A percentile compares a stretch with the other conserved stretches of the same genome.
Conservation (phyloP, 148 eudicot species). For the Talinum fruticosum region DNA sequence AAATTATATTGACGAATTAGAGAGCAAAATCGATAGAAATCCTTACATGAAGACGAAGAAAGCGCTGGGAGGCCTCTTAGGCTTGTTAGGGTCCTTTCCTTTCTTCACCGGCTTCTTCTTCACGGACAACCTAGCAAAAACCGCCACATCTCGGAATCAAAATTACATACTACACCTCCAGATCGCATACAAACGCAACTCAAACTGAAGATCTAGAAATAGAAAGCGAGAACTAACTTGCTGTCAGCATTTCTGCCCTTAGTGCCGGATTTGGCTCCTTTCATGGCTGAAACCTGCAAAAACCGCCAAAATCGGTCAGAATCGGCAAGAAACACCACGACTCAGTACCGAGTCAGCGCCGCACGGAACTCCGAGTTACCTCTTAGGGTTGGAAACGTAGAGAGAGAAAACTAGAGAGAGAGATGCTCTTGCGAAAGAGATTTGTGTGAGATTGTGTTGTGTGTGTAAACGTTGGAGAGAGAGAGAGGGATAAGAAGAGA, state of each 20-base stretch:
- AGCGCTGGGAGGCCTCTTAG: slow-evolving; percentile 76
- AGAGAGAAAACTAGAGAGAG: slow-evolving; percentile 1
- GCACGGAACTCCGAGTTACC: background rate
- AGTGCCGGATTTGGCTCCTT: background rate
- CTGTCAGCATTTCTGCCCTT: background rate
- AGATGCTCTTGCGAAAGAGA: background rate
- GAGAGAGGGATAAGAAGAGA: background rate
- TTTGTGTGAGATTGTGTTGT: background rate
- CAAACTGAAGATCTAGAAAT: background rate
- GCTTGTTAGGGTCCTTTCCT: slow-evolving; percentile 66
- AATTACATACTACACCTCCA: background rate
- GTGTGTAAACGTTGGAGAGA: background rate
- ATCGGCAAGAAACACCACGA: background rate
- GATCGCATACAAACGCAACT: background rate
- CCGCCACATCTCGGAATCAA: background rate
- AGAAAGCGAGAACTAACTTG: slow-evolving; percentile 1
- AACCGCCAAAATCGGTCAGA: background rate
- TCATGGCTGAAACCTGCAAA: slow-evolving; percentile 7
- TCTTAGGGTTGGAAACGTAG: background rate
- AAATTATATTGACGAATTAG: background rate
- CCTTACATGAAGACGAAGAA: slow-evolving; percentile 72
- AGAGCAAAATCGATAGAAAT: background rate
- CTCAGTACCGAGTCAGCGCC: slow-evolving; percentile 6
- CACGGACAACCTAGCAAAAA: background rate
- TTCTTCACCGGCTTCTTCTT: background rate